Evolutionary conservation across 148 eudicot genomes (phyloP).

Genomic region (Chenopodium album): DNA sequence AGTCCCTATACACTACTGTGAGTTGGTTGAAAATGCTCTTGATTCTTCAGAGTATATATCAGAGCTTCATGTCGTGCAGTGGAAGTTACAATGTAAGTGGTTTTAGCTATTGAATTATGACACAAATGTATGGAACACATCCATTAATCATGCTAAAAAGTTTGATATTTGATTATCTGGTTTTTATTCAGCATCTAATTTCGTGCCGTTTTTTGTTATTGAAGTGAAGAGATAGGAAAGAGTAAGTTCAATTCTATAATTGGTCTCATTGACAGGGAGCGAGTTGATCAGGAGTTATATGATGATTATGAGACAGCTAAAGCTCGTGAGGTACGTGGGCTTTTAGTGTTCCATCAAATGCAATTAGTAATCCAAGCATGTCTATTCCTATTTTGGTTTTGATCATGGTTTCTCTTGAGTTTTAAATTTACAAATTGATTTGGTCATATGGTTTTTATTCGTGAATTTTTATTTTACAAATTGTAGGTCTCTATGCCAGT

Average conservation of each 20-base stretch:
- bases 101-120: neutral
- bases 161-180: neutral
- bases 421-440: neutral
- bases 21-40: slow-evolving; percentile 95
- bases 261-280: too few relatives aligned
- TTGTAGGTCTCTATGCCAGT: neutral
- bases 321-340: slow-evolving; percentile 12
- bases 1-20: slow-evolving; percentile 91
- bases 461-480: too few relatives aligned
- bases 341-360: slow-evolving; percentile 7
- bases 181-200: slow-evolving; percentile 4
- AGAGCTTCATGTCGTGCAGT: slow-evolving; percentile 87
- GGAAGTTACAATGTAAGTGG: slow-evolving; percentile 75
- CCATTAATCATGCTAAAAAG: neutral
- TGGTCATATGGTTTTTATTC: too few relatives aligned
- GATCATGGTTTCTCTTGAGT: neutral
- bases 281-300: too few relatives aligned
- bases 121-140: neutral
- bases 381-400: neutral
- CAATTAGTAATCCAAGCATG: neutral
- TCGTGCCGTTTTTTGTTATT: slow-evolving; percentile 18
- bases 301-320: too few relatives aligned
- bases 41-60: slow-evolving; percentile 94
- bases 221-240: neutral
- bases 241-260: too few relatives aligned